Percentiles rank a stretch among this genome's conserved stretches.
Conservation (phyloP, 2,329 filamentous ascomycete species). For the Boeremia lycopersici region DNA sequence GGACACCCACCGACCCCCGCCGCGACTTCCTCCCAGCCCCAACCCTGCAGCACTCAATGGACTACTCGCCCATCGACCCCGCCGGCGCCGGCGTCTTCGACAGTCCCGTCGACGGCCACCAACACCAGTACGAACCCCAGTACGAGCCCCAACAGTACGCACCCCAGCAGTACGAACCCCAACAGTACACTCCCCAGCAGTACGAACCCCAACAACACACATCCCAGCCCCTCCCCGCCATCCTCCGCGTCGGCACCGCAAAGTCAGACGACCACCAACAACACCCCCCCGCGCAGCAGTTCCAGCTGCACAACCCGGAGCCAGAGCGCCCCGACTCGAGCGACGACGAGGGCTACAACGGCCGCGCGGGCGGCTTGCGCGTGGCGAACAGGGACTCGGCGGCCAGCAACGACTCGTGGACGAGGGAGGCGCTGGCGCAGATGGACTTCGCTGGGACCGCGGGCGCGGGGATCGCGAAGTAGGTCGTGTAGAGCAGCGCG, state of each 20-base stretch:
- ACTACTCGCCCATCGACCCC: slow-evolving; percentile 51
- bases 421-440: slow-evolving; percentile 14
- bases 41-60: slow-evolving; percentile 14
- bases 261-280: slow-evolving; percentile 12
- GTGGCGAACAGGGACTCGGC: slow-evolving; percentile 49
- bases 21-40: slow-evolving; percentile 31
- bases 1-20: slow-evolving; percentile 52
- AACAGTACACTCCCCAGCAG: background rate
- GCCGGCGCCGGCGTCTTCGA: slow-evolving; percentile 18
- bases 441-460: slow-evolving; percentile 14
- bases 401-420: slow-evolving; percentile 26
- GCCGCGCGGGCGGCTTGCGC: slow-evolving; percentile 33
- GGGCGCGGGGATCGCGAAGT: too few relatives aligned
- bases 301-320: slow-evolving; percentile 8
- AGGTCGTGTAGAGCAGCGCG: too few relatives aligned
- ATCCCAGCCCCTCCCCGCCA: slow-evolving; percentile 14
- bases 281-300: slow-evolving; percentile 9
- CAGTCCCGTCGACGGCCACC: background rate
- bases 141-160: background rate
- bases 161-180: background rate
- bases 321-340: slow-evolving; percentile 4
- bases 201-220: slow-evolving; percentile 19
- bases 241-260: slow-evolving; percentile 23
- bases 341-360: slow-evolving; percentile 15
- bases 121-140: slow-evolving; percentile 4